Evolutionary conservation across 495 filamentous ascomycete genomes (phyloP).

Genomic region (Sordaria brevicollis): DNA sequence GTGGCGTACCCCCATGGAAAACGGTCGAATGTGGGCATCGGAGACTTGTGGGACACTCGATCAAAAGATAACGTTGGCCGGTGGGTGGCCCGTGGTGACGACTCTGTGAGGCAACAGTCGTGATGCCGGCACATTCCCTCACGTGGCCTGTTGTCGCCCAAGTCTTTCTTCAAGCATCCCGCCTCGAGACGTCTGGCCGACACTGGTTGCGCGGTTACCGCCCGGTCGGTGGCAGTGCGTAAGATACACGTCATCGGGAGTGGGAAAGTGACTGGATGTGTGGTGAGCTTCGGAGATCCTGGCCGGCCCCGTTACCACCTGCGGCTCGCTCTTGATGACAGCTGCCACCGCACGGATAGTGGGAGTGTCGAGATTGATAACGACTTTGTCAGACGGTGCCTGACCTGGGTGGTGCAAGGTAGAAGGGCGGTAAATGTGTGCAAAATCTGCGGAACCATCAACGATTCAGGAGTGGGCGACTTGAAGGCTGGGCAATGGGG

Average conservation of each 20-base stretch:
- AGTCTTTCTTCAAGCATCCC: not conserved
- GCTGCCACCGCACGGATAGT: not conserved
- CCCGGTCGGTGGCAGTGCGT: not conserved
- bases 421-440: not conserved
- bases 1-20: not conserved
- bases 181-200: not conserved
- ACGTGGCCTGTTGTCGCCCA: not conserved
- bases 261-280: not conserved
- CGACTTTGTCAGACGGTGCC: not conserved
- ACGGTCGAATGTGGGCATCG: no score
- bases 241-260: not conserved
- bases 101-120: not conserved
- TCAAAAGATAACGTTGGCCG: not conserved
- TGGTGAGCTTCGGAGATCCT: not conserved
- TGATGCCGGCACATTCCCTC: not conserved
- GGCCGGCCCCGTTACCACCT: not conserved
- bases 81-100: not conserved
- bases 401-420: not conserved
- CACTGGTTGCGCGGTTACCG: not conserved
- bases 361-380: not conserved
- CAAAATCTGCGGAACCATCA: not conserved
- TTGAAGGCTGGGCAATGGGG: not conserved
- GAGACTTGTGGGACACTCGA: not conserved
- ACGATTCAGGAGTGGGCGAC: not conserved
- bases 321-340: no score